These are phyloP conservation scores for Exidia glandulosa DNA, from an alignment of 768 basidiomycete species.

Conservation along the genomic window DNA sequence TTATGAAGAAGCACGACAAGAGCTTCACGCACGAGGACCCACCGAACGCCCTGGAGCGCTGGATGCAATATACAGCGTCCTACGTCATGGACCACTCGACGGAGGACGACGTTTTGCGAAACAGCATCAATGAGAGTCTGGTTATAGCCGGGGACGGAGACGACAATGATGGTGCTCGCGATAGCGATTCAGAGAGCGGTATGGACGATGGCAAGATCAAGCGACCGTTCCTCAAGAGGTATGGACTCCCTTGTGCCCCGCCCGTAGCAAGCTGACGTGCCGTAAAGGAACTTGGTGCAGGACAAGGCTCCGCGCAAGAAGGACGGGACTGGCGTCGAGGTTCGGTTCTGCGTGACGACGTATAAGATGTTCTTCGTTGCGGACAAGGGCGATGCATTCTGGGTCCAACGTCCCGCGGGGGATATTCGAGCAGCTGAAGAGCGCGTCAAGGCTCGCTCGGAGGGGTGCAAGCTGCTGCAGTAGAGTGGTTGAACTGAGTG, in stretches of 20 bases:
- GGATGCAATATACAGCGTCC: neutral
- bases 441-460: neutral
- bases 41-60: neutral
- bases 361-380: conserved; percentile 76
- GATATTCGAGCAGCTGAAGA: neutral
- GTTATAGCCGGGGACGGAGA: neutral
- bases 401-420: neutral
- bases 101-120: neutral
- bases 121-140: neutral
- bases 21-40: conserved; percentile 15
- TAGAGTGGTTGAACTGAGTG: no score
- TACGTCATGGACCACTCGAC: neutral
- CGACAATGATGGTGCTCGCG: neutral
- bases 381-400: conserved; percentile 23
- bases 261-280: conserved; percentile 13
- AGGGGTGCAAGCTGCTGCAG: neutral
- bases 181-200: neutral
- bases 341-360: conserved; percentile 74
- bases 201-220: conserved; percentile 45
- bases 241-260: conserved; percentile 9
- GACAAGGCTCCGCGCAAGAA: conserved; percentile 19
- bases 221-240: conserved; percentile 61
- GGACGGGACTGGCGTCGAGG: conserved; percentile 51
- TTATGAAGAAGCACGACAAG: conserved; percentile 71
- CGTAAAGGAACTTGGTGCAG: conserved; percentile 14